These are phyloP conservation scores for Pholiota adiposa DNA, from an alignment of 1,284 basidiomycete genomes.

Conservation along the genomic window DNA sequence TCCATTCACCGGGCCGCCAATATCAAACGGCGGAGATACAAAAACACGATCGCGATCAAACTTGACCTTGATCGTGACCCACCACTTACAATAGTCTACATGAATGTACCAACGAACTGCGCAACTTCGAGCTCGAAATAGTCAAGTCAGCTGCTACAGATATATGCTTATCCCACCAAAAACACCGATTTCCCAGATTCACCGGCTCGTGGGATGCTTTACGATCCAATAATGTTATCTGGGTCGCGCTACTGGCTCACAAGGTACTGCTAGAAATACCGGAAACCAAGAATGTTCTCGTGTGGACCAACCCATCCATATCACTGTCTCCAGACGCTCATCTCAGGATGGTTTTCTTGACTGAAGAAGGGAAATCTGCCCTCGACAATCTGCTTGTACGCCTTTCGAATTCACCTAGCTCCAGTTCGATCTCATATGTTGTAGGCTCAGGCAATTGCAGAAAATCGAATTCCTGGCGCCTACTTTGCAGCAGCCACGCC, in stretches of 20 bases:
- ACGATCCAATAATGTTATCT: not conserved
- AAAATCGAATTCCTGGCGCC: slow-evolving; percentile 28
- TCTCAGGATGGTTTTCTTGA: slow-evolving; percentile 11
- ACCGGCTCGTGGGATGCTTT: not conserved
- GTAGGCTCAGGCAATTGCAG: slow-evolving; percentile 27
- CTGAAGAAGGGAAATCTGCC: slow-evolving; percentile 12
- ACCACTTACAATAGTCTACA: too few relatives aligned
- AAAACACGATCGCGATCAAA: too few relatives aligned
- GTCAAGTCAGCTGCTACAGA: too few relatives aligned
- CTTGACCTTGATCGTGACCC: too few relatives aligned
- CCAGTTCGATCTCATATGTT: not conserved
- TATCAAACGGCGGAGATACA: too few relatives aligned
- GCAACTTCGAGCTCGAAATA: too few relatives aligned
- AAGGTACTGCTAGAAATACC: not conserved
- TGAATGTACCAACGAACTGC: too few relatives aligned
- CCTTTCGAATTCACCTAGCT: not conserved
- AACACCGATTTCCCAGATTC: too few relatives aligned
- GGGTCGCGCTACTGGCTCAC: not conserved
- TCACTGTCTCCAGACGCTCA: not conserved
- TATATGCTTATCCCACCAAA: too few relatives aligned
- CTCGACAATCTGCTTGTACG: slow-evolving; percentile 22
- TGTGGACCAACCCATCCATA: not conserved
- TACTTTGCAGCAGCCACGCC: slow-evolving; percentile 27
- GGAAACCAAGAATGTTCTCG: not conserved
- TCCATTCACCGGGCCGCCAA: too few relatives aligned